Evolutionary conservation across 768 basidiomycete genomes (phyloP).

Genomic region (Tulasnella calospora): DNA sequence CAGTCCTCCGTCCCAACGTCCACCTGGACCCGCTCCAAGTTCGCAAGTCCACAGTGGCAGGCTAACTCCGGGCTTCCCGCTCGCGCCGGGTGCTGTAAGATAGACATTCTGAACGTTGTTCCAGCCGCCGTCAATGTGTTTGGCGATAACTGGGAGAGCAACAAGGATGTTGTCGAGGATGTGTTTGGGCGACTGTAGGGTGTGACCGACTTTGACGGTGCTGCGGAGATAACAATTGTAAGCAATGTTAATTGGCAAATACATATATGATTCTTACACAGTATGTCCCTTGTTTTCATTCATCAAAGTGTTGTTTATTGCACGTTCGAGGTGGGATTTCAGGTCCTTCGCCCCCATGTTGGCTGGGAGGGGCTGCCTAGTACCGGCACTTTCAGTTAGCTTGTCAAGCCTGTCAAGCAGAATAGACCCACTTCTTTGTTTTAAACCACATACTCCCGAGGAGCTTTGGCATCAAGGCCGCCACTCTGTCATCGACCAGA

Average conservation of each 20-base stretch:
- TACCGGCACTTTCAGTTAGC: constrained; percentile 25
- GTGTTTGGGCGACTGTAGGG: constrained; percentile 68
- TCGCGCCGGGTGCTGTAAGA: constrained; percentile 67
- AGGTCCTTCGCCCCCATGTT: constrained; percentile 80
- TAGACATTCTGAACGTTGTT: constrained; percentile 83
- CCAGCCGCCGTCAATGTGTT: constrained; percentile 75
- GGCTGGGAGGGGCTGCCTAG: constrained; percentile 94
- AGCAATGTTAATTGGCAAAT: background rate
- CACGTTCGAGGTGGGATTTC: constrained; percentile 86
- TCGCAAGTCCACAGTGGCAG: constrained; percentile 88
- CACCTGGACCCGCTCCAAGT: constrained; percentile 56
- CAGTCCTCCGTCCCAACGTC: constrained; percentile 47
- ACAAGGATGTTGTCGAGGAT: constrained; percentile 70
- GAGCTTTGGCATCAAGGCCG: constrained; percentile 79
- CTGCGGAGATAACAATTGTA: constrained; percentile 39
- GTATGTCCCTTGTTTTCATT: constrained; percentile 91
- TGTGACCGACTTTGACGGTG: constrained; percentile 74
- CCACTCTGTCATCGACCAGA: constrained; percentile 84
- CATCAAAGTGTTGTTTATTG: constrained; percentile 92
- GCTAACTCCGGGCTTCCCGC: constrained; percentile 52
- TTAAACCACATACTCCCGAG: constrained; percentile 89
- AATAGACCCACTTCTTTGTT: constrained; percentile 83
- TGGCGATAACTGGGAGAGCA: constrained; percentile 69
- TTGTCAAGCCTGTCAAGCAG: background rate
- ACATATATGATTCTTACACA: constrained; percentile 53